Evolutionary conservation across 768 basidiomycete genomes (phyloP).

Genomic region (Termitomyces sp.): DNA sequence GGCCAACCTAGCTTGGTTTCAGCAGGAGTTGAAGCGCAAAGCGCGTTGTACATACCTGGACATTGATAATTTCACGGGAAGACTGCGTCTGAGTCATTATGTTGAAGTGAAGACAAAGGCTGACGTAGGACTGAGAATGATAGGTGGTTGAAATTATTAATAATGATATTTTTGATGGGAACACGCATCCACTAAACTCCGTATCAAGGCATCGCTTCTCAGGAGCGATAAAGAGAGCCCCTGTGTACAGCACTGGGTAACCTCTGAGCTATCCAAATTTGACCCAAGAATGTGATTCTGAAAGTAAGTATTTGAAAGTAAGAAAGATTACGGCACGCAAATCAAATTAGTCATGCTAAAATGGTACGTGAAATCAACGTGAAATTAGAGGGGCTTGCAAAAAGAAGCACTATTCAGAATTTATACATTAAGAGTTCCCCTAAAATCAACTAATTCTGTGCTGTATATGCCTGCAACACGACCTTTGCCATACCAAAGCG

Average conservation of each 20-base stretch:
- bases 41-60: not conserved
- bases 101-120: not conserved
- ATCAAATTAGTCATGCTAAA: not conserved
- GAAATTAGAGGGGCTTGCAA: too few relatives aligned
- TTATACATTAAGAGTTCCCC: not conserved
- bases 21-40: not conserved
- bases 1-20: slow-evolving; percentile 48
- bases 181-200: too few relatives aligned
- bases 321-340: not conserved
- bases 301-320: not conserved
- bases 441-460: not conserved
- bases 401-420: too few relatives aligned
- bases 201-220: not conserved
- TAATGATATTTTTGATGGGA: too few relatives aligned
- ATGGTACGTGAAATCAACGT: too few relatives aligned
- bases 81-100: not conserved
- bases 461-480: not conserved
- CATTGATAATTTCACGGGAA: slow-evolving; percentile 5
- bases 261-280: not conserved
- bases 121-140: not conserved
- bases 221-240: not conserved
- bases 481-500: too few relatives aligned
- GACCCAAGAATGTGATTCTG: not conserved
- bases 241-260: not conserved
- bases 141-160: not conserved